Conservation (phyloP, 2,329 filamentous ascomycete species). For the Trichoderma hamatum region DNA sequence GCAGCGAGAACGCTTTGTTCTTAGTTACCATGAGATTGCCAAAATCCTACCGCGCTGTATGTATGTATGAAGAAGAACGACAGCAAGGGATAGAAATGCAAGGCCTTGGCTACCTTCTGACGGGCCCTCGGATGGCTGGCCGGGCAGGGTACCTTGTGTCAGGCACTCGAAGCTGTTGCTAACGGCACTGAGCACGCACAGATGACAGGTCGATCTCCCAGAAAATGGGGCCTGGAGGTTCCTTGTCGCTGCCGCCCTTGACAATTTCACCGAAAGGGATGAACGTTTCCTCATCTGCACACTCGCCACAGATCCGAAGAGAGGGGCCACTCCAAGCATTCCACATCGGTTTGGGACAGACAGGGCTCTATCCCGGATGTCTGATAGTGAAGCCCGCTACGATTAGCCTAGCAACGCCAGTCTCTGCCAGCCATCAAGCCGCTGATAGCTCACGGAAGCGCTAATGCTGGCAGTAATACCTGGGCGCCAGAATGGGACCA, state of each 20-base stretch:
- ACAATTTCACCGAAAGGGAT: constrained; percentile 3
- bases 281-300: neutral
- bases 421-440: constrained; percentile 1
- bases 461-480: constrained; percentile 20
- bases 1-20: neutral
- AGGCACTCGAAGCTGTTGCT: neutral
- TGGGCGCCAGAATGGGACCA: neutral
- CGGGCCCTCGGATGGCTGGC: constrained; percentile 11
- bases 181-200: neutral
- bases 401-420: constrained; percentile 13
- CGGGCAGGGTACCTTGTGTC: neutral
- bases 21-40: neutral
- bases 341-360: neutral
- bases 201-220: neutral
- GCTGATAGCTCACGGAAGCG: constrained; percentile 18
- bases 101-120: neutral
- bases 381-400: constrained; percentile 14
- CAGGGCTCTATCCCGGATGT: constrained; percentile 2
- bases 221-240: neutral
- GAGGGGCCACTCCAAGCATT: neutral
- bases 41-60: neutral
- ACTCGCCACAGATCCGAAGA: neutral
- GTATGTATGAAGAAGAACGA: constrained; percentile 11
- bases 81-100: constrained; percentile 2
- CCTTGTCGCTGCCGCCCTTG: constrained; percentile 11